Percentiles rank a stretch among this genome's conserved stretches.
Conservation (phyloP, 306 rosid species). For the Pterocarpus macrocarpus region DNA sequence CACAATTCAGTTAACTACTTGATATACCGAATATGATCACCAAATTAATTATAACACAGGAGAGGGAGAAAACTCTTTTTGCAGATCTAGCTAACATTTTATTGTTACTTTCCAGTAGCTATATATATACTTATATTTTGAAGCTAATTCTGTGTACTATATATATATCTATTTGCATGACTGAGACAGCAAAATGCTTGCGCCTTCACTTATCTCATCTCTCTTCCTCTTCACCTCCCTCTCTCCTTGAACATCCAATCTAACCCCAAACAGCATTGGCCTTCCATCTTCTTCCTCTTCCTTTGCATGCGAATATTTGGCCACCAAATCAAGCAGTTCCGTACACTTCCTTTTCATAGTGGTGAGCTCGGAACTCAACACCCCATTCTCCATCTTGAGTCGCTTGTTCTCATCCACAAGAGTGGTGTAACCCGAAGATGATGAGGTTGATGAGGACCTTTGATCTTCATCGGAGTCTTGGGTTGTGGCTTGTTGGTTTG, state of each 20-base stretch:
- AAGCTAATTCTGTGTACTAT: background rate
- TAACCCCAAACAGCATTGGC: slow-evolving; percentile 90
- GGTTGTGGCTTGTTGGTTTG: slow-evolving; percentile 7
- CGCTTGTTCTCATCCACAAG: slow-evolving; percentile 84
- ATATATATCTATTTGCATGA: slow-evolving; percentile 65
- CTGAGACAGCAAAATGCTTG: slow-evolving; percentile 75
- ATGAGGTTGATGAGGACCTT: slow-evolving; percentile 79
- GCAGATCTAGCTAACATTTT: background rate
- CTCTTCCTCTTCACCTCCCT: slow-evolving; percentile 72
- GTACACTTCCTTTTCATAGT: slow-evolving; percentile 75
- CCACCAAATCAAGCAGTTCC: slow-evolving; percentile 76
- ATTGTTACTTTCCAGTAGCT: slow-evolving; percentile 29
- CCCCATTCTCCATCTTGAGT: slow-evolving; percentile 79
- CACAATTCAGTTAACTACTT: slow-evolving; percentile 30
- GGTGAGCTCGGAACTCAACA: slow-evolving; percentile 64
- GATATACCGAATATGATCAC: background rate
- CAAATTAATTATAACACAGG: slow-evolving; percentile 9
- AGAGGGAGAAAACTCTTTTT: background rate
- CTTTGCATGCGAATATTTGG: slow-evolving; percentile 43
- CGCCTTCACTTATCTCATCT: slow-evolving; percentile 59
- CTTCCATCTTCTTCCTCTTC: slow-evolving; percentile 45
- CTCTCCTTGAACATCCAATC: slow-evolving; percentile 77
- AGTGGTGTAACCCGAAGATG: slow-evolving; percentile 61
- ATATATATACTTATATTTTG: background rate
- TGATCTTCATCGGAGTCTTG: slow-evolving; percentile 78